phyloP scores from a whole-genome alignment of 768 basidiomycete species.

The Mycena kentingensis region DNA sequence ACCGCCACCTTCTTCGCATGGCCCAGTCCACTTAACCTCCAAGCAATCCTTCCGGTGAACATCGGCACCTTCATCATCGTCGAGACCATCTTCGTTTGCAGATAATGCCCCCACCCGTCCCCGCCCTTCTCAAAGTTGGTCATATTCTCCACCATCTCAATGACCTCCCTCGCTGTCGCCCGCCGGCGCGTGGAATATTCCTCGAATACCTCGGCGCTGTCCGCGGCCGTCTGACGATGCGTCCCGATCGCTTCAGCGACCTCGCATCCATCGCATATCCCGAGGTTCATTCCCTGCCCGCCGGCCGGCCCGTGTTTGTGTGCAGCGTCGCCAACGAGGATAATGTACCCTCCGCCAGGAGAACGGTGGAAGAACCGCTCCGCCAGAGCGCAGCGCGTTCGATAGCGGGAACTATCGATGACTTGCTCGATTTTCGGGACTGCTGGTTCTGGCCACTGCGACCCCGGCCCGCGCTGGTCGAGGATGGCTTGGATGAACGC shows the following conservation, averaged over 20 bases:
- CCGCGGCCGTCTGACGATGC: too few species aligned
- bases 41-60: too few species aligned
- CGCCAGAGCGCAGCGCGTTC: background rate
- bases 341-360: background rate
- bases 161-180: too few species aligned
- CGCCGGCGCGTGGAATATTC: too few species aligned
- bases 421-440: conserved; percentile 3
- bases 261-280: conserved; percentile 23
- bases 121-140: too few species aligned
- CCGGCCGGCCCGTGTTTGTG: conserved; percentile 11
- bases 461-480: conserved; percentile 10
- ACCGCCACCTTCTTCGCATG: too few species aligned
- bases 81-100: too few species aligned
- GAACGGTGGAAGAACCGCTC: background rate
- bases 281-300: conserved; percentile 13
- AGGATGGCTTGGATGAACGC: conserved; percentile 13
- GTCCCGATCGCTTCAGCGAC: conserved; percentile 36
- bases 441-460: background rate
- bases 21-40: too few species aligned
- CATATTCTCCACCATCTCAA: too few species aligned
- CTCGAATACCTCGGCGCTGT: too few species aligned
- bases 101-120: too few species aligned
- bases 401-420: background rate
- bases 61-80: too few species aligned
- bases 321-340: conserved; percentile 8